Conservation (phyloP, 768 basidiomycete genomes). For the Tulasnella sp. region DNA sequence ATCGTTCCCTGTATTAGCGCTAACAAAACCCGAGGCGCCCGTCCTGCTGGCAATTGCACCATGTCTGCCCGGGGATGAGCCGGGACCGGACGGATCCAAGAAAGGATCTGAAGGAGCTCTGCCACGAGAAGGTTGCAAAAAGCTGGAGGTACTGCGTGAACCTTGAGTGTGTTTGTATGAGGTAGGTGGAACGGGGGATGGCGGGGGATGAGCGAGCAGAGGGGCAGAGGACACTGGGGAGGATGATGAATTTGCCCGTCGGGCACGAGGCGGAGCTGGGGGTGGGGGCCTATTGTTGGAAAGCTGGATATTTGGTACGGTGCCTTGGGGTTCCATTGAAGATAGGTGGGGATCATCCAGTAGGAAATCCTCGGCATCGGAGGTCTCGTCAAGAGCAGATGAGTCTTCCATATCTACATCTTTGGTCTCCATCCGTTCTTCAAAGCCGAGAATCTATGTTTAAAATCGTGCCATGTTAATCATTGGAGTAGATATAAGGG, state of each 20-base stretch:
- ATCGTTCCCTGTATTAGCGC: neutral
- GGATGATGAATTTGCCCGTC: neutral
- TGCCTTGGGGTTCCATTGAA: no score
- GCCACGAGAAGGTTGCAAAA: no score
- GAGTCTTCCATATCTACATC: no score
- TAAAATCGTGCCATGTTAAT: no score
- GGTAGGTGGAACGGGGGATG: neutral
- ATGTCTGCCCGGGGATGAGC: neutral
- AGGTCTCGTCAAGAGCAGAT: neutral
- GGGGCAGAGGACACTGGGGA: neutral
- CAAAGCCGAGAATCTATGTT: conserved; percentile 53
- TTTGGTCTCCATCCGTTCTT: conserved; percentile 36
- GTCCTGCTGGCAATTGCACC: neutral
- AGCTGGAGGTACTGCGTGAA: no score
- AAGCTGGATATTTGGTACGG: neutral
- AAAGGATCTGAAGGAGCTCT: conserved; percentile 13
- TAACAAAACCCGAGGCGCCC: neutral
- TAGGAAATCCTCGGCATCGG: no score
- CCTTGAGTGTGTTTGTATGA: no score
- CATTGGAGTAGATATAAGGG: conserved; percentile 14
- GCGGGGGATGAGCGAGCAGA: neutral
- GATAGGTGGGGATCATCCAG: no score
- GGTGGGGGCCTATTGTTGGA: neutral
- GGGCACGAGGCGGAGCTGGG: conserved; percentile 7
- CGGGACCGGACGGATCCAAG: neutral